Evolutionary conservation across 768 basidiomycete species (phyloP).

Genomic region (Macrolepiota albuminosa): DNA sequence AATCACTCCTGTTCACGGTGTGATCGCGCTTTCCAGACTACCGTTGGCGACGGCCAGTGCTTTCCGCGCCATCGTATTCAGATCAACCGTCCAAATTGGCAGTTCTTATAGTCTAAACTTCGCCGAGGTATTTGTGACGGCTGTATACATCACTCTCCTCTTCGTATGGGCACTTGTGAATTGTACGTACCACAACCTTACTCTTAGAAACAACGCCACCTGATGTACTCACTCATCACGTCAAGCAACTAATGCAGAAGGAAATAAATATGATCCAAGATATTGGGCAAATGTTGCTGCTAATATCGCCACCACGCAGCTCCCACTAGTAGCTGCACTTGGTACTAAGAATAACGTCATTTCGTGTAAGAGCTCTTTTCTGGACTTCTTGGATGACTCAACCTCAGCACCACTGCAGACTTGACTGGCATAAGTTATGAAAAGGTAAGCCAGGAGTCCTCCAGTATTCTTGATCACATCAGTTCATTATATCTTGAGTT

Average conservation of each 20-base stretch:
- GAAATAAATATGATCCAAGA: slow-evolving; percentile 27
- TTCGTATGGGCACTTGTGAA: slow-evolving; percentile 25
- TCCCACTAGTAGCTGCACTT: slow-evolving; percentile 52
- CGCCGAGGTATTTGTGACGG: slow-evolving; percentile 30
- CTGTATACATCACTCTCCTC: slow-evolving; percentile 27
- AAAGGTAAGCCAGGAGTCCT: slow-evolving; percentile 21
- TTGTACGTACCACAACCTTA: neutral
- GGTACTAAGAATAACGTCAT: slow-evolving; percentile 53
- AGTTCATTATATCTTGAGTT: slow-evolving; percentile 24
- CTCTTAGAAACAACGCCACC: neutral
- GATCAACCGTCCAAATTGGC: slow-evolving; percentile 23
- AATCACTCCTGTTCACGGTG: neutral
- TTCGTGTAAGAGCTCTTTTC: slow-evolving; percentile 21
- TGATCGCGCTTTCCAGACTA: slow-evolving; percentile 4
- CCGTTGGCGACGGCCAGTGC: slow-evolving; percentile 12
- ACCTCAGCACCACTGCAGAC: slow-evolving; percentile 23
- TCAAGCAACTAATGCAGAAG: slow-evolving; percentile 28
- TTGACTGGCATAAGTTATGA: slow-evolving; percentile 49
- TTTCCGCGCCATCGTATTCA: slow-evolving; percentile 16
- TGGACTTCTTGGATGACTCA: neutral
- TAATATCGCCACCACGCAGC: slow-evolving; percentile 41
- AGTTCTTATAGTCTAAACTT: slow-evolving; percentile 27
- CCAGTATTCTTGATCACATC: neutral
- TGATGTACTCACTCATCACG: neutral
- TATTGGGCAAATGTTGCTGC: slow-evolving; percentile 40